Percentiles rank a stretch among this genome's conserved stretches.
Evolutionary conservation across 345 rosid genomes (phyloP).

Genomic region (Rhizophora mangle): DNA sequence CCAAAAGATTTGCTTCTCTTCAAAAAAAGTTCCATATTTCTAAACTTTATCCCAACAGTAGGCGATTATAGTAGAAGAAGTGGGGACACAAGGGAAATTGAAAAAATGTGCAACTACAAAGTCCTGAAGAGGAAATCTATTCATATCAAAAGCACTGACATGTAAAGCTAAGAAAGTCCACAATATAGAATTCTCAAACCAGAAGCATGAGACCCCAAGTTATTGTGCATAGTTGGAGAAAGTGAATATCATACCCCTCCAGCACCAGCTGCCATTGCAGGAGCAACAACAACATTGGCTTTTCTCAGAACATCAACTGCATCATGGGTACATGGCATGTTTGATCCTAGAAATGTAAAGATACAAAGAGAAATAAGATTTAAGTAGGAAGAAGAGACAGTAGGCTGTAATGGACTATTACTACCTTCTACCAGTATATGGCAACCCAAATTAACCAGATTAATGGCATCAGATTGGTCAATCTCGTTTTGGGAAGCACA

Average conservation of each 20-base stretch:
- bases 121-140: background rate
- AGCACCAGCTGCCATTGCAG: slow-evolving; percentile 98
- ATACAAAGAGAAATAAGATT: background rate
- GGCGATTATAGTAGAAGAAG: too few relatives aligned
- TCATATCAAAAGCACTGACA: background rate
- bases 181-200: background rate
- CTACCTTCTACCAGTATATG: slow-evolving; percentile 89
- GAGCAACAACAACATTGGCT: slow-evolving; percentile 85
- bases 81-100: too few relatives aligned
- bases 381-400: background rate
- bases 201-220: background rate
- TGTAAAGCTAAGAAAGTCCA: background rate
- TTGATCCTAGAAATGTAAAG: slow-evolving; percentile 54
- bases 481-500: slow-evolving; percentile 96
- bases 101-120: too few relatives aligned
- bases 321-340: slow-evolving; percentile 96
- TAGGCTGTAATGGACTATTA: slow-evolving; percentile 9
- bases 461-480: slow-evolving; percentile 90
- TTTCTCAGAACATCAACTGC: slow-evolving; percentile 84
- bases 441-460: slow-evolving; percentile 87
- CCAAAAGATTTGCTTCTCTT: too few relatives aligned
- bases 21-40: too few relatives aligned
- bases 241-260: slow-evolving; percentile 70
- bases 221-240: slow-evolving; percentile 6
- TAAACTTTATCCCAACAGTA: too few relatives aligned